These are phyloP conservation scores for Acmispon strigosus DNA, from an alignment of 306 rosid genomes.

Conservation along the genomic window DNA sequence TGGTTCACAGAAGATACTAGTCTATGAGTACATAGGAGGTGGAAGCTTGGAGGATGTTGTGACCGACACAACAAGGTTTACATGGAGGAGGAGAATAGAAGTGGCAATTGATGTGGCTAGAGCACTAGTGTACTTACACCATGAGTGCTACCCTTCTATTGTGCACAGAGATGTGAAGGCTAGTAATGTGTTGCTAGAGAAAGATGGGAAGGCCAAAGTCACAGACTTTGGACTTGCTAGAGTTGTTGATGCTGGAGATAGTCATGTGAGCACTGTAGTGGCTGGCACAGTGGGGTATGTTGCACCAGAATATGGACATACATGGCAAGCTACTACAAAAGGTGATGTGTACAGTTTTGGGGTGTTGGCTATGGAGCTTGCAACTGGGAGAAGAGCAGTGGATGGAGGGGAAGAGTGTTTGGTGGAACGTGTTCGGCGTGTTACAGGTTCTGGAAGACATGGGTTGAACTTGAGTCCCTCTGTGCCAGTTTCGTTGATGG, in stretches of 20 bases:
- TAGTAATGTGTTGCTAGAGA: conserved; percentile 72
- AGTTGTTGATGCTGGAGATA: conserved; percentile 59
- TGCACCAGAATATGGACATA: conserved; percentile 89
- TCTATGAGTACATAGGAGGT: conserved; percentile 83
- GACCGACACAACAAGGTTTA: conserved; percentile 36
- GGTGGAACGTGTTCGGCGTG: conserved; percentile 68
- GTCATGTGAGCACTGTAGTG: conserved; percentile 87
- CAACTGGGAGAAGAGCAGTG: conserved; percentile 76
- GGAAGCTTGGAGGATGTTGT: conserved; percentile 83
- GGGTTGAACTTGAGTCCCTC: conserved; percentile 23
- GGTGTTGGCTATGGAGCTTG: conserved; percentile 76
- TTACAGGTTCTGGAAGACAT: conserved; percentile 37
- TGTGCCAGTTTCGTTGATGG: conserved; percentile 41
- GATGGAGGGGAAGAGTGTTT: conserved; percentile 92
- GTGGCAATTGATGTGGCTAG: conserved; percentile 69
- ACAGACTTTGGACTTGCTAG: conserved; percentile 90
- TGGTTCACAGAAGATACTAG: conserved; percentile 58
- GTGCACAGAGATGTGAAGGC: conserved; percentile 95
- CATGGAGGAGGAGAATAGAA: conserved; percentile 53
- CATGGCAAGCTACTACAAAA: conserved; percentile 87
- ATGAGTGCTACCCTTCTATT: conserved; percentile 69
- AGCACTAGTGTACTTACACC: conserved; percentile 70
- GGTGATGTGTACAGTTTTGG: conserved; percentile 93
- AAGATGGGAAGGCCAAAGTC: conserved; percentile 65
- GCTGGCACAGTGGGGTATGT: conserved; percentile 93